Percentiles rank a stretch among this genome's conserved stretches.
Conservation (phyloP, 2,329 filamentous ascomycete species). For the Epichloe sylvatica region DNA sequence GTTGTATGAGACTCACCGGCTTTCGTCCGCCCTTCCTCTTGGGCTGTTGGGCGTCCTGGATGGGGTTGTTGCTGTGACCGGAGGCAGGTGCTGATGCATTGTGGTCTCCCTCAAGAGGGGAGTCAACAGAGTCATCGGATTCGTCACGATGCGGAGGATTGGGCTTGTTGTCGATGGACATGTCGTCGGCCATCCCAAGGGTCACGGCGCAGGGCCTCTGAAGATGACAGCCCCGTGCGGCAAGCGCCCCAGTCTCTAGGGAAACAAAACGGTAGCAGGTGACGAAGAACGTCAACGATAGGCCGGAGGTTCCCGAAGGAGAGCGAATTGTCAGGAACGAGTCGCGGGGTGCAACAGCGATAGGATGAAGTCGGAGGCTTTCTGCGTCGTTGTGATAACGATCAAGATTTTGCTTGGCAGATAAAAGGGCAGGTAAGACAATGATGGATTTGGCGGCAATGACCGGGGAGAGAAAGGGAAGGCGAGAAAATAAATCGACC, state of each 20-base stretch:
- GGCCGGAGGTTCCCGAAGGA: background rate
- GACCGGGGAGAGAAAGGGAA: background rate
- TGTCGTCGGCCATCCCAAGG: conserved; percentile 48
- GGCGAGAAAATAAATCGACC: background rate
- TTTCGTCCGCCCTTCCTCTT: conserved; percentile 97
- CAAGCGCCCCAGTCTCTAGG: conserved; percentile 20
- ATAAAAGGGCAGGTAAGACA: conserved; percentile 4
- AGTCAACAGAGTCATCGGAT: conserved; percentile 47
- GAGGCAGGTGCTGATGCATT: conserved; percentile 19
- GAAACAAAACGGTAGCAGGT: conserved; percentile 19
- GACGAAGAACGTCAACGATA: conserved; percentile 1
- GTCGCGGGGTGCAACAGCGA: conserved; percentile 1
- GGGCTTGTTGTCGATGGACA: conserved; percentile 43
- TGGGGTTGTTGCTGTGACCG: conserved; percentile 15
- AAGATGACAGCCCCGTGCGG: conserved; percentile 23
- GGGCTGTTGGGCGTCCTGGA: conserved; percentile 49
- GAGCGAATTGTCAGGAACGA: background rate
- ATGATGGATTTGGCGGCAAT: conserved; percentile 10
- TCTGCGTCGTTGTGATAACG: conserved; percentile 6
- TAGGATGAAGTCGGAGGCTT: conserved; percentile 4
- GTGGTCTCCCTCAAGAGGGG: conserved; percentile 44
- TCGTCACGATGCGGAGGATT: conserved; percentile 36
- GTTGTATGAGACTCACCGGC: conserved; percentile 53
- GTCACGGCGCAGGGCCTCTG: conserved; percentile 21
- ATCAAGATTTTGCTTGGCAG: conserved; percentile 7